Evolutionary conservation across 108 stramenopile species (phyloP), one percentile per base, ranked within the genome.

Genomic region (Fragilaria radians): DNA sequence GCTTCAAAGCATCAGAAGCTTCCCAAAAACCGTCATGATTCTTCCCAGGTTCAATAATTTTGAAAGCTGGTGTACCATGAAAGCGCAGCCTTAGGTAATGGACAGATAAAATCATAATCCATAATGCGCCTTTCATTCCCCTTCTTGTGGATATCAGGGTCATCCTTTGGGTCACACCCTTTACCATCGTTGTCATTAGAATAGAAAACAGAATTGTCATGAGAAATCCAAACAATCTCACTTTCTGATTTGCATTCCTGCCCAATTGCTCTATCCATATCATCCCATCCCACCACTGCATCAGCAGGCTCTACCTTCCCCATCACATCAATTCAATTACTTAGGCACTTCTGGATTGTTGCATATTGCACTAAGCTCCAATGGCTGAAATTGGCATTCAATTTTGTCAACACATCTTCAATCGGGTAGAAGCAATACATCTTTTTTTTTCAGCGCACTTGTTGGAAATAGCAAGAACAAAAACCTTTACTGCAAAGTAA

Each of bases 121-220:
- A 42, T 42, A 11, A 42, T 42, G 14, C 11, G 14, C 14, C 36
- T 42, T 42, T 14, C 36, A 42, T 42, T 42, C 36, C 36, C 36
- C 36, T 42, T 42, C 36, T 42, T 42, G 14, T 42, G 36, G 36
- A 42, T 42, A 42, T 42, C 36, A 42, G 36, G 36, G 14, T 42
- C 11, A 42, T 42, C 36, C 14, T 42, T 14, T 14, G 36, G 14
- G 14, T 14, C 36, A 7, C 36, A 42, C 36, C 36, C 36, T 42
- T 42, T 42, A 42, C 36, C 36, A 42, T 14, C 36, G 14, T 42
- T 14, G 36, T 42, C 36, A 42, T 42, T 42, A 11, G 36, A 42
- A 14, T 42, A 42, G 36, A 42, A 42, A 11, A 42, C 14, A 14
- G 36, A 42, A 7, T 42, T 14, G 36, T 42, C 36, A 42, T 42